Conservation (phyloP, 768 basidiomycete genomes). For the Calocybe gangraenosa region DNA sequence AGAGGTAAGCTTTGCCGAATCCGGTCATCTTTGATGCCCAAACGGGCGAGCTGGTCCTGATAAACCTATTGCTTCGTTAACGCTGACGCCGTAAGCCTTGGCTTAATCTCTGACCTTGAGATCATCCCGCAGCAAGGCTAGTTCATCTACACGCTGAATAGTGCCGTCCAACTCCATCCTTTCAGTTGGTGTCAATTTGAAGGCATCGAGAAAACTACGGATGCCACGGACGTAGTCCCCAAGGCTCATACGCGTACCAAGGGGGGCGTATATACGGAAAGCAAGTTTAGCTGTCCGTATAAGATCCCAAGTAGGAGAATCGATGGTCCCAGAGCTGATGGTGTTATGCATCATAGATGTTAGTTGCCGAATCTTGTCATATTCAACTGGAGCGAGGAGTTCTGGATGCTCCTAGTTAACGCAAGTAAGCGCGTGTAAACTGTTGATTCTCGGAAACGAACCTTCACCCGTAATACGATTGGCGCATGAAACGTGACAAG, state of each 20-base stretch:
- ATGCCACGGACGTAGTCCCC: constrained; percentile 81
- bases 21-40: constrained; percentile 83
- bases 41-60: constrained; percentile 63
- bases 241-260: constrained; percentile 82
- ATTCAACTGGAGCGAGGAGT: constrained; percentile 64
- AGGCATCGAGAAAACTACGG: constrained; percentile 71
- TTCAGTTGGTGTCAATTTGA: constrained; percentile 42
- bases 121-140: constrained; percentile 40
- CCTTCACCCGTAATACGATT: constrained; percentile 62
- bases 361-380: constrained; percentile 49
- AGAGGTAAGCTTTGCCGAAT: constrained; percentile 61
- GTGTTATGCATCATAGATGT: constrained; percentile 63
- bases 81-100: background rate
- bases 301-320: constrained; percentile 82
- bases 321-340: constrained; percentile 75
- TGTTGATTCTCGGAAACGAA: constrained; percentile 16
- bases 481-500: constrained; percentile 78
- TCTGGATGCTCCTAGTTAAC: constrained; percentile 68
- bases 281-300: constrained; percentile 75
- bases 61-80: constrained; percentile 45
- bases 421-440: constrained; percentile 1
- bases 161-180: constrained; percentile 10
- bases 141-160: constrained; percentile 22
- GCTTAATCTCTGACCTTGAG: constrained; percentile 46
- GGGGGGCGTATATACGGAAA: constrained; percentile 76